phyloP scores from a whole-genome alignment of 2,329 filamentous ascomycete species.

The Salinomyces thailandicus region DNA sequence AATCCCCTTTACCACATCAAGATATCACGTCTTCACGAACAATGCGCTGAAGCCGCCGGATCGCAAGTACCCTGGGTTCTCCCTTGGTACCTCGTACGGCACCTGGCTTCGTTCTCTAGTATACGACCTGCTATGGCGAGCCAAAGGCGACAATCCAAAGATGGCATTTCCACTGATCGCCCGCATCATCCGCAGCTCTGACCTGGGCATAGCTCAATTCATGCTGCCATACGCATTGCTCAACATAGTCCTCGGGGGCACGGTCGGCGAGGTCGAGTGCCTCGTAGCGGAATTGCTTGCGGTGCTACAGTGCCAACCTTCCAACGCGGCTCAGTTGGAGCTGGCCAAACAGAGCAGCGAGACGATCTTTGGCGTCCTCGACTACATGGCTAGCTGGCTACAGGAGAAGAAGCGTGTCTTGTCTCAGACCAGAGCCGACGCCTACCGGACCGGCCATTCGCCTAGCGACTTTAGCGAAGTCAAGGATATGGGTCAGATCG shows the following conservation, averaged over 20 bases:
- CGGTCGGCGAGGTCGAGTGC: constrained; percentile 50
- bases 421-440: constrained; percentile 29
- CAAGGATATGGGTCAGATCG: constrained; percentile 44
- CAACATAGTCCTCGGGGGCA: constrained; percentile 69
- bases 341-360: constrained; percentile 79
- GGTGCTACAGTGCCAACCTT: constrained; percentile 57
- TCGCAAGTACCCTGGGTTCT: constrained; percentile 65
- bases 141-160: constrained; percentile 61
- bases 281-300: constrained; percentile 63
- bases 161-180: constrained; percentile 73
- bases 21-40: constrained; percentile 56
- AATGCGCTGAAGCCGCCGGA: constrained; percentile 16
- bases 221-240: constrained; percentile 78
- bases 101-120: constrained; percentile 75
- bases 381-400: constrained; percentile 85
- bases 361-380: constrained; percentile 81
- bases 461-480: constrained; percentile 41
- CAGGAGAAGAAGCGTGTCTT: constrained; percentile 58
- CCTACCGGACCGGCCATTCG: constrained; percentile 34
- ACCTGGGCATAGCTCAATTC: constrained; percentile 77
- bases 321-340: constrained; percentile 51
- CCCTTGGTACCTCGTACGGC: constrained; percentile 55
- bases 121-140: constrained; percentile 69
- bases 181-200: constrained; percentile 73
- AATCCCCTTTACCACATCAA: constrained; percentile 79